Evolutionary conservation across 2,329 filamentous ascomycete genomes (phyloP).

Genomic region (Cladorrhinum sp.): DNA sequence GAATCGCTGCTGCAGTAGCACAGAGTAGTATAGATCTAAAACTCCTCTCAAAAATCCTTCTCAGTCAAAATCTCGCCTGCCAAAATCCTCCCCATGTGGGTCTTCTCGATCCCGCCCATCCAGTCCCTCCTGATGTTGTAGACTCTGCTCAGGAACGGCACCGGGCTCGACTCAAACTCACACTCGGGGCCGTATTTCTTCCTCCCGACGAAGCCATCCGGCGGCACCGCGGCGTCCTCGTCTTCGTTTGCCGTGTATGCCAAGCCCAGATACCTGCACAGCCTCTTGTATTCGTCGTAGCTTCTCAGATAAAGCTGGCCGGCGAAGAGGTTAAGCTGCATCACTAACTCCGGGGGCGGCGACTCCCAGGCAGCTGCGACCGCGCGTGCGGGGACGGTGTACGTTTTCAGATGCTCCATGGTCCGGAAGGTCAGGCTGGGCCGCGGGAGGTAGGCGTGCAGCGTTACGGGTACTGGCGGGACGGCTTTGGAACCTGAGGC

Average conservation of each 20-base stretch:
- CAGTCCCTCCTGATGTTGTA: constrained; percentile 30
- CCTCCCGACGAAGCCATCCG: constrained; percentile 38
- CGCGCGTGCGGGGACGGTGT: constrained; percentile 22
- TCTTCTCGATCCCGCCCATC: constrained; percentile 15
- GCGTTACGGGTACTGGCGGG: constrained; percentile 23
- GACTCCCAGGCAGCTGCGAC: constrained; percentile 37
- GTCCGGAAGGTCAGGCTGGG: constrained; percentile 18
- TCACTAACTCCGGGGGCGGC: constrained; percentile 32
- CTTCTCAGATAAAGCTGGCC: constrained; percentile 62
- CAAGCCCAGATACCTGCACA: constrained; percentile 53
- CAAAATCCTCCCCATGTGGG: constrained; percentile 24
- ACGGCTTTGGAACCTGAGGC: too few species aligned
- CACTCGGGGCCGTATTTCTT: constrained; percentile 18
- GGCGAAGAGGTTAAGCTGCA: constrained; percentile 62
- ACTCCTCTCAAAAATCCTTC: constrained; percentile 19
- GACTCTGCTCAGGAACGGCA: constrained; percentile 38
- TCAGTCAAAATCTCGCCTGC: constrained; percentile 21
- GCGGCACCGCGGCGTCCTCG: constrained; percentile 19
- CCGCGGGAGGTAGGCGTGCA: constrained; percentile 23
- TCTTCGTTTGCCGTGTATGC: constrained; percentile 28
- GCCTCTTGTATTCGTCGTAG: constrained; percentile 50
- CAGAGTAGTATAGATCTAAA: too few species aligned
- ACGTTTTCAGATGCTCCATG: constrained; percentile 18
- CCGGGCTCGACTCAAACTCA: constrained; percentile 33
- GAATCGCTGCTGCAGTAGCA: too few species aligned